Evolutionary conservation across 2,329 filamentous ascomycete species (phyloP), one percentile per base, ranked within the genome.

Genomic region (Ophiostoma angusticollis): DNA sequence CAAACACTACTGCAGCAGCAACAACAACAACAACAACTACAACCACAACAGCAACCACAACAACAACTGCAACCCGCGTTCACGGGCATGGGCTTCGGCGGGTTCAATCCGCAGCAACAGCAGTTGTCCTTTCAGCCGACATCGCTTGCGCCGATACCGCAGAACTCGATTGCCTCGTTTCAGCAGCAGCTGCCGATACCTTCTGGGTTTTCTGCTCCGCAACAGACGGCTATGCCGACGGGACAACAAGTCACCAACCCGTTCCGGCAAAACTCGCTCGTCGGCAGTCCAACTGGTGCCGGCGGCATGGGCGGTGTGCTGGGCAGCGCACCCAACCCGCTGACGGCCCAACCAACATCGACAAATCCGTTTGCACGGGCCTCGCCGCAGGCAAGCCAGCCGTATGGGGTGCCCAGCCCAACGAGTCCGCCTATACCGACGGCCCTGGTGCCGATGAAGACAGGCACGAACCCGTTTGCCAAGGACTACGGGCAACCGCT

Each of bases 211-310:
- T n/a, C n/a, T 12, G 14, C 34, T 13, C 29, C 41, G 1, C 52
- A 56, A 47, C 40, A 37, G 49, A 65, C 56, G 52, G 67, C 45
- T 59, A 64, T 39, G 58, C 52, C 64, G 58, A 43, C 42, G 18
- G 67, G 68, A 42, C 70, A 68, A 54, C 73, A 78, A 50, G 77
- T 67, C 17, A 94, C 86, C 7, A 98, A 98, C 55, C 91, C 91
- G 0, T 98, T 98, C 72, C 74, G 91, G 30, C 81, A 86, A 54
- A 95, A 89, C 1, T 89, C 89, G 78, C 66, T 94, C 62, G 68
- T 70, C 64, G 63, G 56, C 44, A 65, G 70, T 52, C 60, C 62
- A 16, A 74, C 74, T 7, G 70, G 70, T 47, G 50, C 58, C 57
- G 30, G 7, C 6, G 22, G 17, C 22, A 14, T 12, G 18, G 22